phyloP scores from a whole-genome alignment of 2,329 filamentous ascomycete genomes.

The Alternaria sp. region DNA sequence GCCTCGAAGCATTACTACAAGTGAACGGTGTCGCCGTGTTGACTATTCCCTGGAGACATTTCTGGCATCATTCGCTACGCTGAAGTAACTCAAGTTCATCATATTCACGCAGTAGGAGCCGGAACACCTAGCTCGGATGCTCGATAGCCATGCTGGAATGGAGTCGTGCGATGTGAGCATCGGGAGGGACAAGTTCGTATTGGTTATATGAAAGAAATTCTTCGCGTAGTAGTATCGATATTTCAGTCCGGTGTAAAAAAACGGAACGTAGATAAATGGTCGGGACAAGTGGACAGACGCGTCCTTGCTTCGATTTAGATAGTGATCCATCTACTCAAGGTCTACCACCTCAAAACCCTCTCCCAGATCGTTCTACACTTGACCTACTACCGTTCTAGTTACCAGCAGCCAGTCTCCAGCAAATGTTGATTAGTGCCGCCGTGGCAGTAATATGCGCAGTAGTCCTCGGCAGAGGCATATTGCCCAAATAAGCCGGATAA shows the following conservation, averaged over 20 bases:
- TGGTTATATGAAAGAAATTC: neutral
- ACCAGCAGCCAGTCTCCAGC: slow-evolving; percentile 33
- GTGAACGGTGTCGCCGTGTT: no score
- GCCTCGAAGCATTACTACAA: no score
- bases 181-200: neutral
- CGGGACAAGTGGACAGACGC: neutral
- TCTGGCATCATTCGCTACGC: neutral
- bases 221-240: neutral
- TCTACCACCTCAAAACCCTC: neutral
- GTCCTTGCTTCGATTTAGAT: neutral
- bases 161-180: no score
- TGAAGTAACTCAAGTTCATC: neutral
- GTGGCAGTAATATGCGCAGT: slow-evolving; percentile 33
- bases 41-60: neutral
- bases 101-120: neutral
- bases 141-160: no score
- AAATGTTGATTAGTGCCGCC: slow-evolving; percentile 34
- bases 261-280: neutral
- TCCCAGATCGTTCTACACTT: neutral
- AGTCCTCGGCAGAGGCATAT: slow-evolving; percentile 29
- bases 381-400: slow-evolving; percentile 20
- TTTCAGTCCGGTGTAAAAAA: neutral
- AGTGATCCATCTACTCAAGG: neutral
- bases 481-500: slow-evolving; percentile 33
- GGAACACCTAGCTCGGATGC: neutral